phyloP scores from a whole-genome alignment of 2,329 filamentous ascomycete genomes.

The Cadophora sp. region DNA sequence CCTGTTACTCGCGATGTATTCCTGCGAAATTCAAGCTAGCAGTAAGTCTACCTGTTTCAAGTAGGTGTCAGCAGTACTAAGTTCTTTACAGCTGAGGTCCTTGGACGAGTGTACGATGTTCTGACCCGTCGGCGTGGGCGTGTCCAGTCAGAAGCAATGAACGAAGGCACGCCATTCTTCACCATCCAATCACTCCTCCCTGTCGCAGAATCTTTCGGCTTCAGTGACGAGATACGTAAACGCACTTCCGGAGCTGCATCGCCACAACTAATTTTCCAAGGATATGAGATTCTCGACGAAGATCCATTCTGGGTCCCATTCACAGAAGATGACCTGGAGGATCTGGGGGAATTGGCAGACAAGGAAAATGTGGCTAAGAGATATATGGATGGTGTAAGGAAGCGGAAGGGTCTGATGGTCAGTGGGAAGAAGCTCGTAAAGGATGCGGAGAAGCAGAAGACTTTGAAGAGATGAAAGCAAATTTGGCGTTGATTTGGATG shows the following conservation, averaged over 20 bases:
- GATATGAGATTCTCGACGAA: constrained; percentile 91
- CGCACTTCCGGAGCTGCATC: constrained; percentile 88
- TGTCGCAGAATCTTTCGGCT: constrained; percentile 94
- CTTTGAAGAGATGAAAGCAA: constrained; percentile 60
- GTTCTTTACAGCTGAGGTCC: constrained; percentile 73
- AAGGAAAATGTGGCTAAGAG: constrained; percentile 94
- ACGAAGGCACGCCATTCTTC: constrained; percentile 96
- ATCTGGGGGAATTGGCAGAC: constrained; percentile 92
- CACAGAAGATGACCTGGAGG: constrained; percentile 95
- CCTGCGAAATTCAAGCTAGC: constrained; percentile 94
- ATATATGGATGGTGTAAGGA: constrained; percentile 90
- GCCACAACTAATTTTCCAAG: constrained; percentile 91
- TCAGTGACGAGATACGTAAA: constrained; percentile 95
- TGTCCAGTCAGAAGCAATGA: constrained; percentile 89
- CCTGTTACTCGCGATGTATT: constrained; percentile 97
- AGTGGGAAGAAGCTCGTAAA: constrained; percentile 76
- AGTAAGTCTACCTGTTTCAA: constrained; percentile 57
- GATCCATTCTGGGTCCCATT: constrained; percentile 98
- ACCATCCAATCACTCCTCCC: constrained; percentile 88
- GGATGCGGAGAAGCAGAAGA: constrained; percentile 92
- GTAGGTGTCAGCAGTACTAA: constrained; percentile 26
- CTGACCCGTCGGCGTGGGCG: constrained; percentile 91
- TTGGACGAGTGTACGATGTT: constrained; percentile 96
- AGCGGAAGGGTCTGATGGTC: constrained; percentile 86
- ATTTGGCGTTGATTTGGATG: neutral